Evolutionary conservation across 73 alveolate genomes (phyloP).

Genomic region (Blepharisma japonicum): DNA sequence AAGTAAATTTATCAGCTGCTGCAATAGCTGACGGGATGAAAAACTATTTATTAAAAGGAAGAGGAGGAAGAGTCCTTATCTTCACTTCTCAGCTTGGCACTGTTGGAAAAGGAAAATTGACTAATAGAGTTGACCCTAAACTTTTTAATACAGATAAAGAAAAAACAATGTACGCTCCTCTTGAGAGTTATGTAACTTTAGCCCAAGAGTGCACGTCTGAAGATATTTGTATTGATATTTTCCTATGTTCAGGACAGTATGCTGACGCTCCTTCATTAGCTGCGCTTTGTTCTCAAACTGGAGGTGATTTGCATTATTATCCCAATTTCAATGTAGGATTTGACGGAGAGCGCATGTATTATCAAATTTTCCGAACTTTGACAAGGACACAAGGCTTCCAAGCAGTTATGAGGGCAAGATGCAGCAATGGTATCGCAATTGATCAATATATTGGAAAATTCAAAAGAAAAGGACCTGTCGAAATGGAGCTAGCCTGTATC

Average conservation of each 20-base stretch:
- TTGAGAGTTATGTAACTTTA: neutral
- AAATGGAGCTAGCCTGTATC: constrained; percentile 46
- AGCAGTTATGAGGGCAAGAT: constrained; percentile 45
- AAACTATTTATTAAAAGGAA: neutral
- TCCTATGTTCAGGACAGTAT: neutral
- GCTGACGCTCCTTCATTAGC: neutral
- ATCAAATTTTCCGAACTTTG: constrained; percentile 34
- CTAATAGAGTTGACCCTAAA: neutral
- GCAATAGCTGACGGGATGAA: constrained; percentile 6
- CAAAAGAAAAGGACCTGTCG: constrained; percentile 34
- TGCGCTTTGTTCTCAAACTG: constrained; percentile 3
- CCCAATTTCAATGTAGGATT: neutral
- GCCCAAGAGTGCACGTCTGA: neutral
- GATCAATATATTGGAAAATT: constrained; percentile 47
- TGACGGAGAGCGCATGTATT: neutral
- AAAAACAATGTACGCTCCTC: neutral
- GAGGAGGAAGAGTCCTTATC: constrained; percentile 1
- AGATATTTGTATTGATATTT: constrained; percentile 11
- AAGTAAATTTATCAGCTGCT: neutral
- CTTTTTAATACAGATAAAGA: constrained; percentile 21
- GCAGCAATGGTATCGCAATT: constrained; percentile 50
- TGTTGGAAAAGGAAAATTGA: neutral
- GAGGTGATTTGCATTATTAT: constrained; percentile 3
- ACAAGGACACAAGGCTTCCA: constrained; percentile 53
- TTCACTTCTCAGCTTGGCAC: neutral